These are phyloP conservation scores for Collybiopsis confluens DNA, from an alignment of 768 basidiomycete genomes.

Conservation along the genomic window DNA sequence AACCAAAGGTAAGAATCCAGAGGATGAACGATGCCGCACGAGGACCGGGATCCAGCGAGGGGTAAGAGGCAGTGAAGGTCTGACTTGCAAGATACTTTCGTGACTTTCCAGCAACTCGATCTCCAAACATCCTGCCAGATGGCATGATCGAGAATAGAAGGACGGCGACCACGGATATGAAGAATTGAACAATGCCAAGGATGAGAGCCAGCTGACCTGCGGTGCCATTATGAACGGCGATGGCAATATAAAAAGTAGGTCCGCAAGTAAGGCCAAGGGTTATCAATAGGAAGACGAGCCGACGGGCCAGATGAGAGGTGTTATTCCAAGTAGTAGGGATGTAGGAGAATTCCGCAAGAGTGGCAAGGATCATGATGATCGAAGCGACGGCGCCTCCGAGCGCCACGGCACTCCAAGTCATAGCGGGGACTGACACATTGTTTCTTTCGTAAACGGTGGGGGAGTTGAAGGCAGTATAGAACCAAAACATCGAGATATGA, in stretches of 20 bases:
- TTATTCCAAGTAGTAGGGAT: constrained; percentile 99
- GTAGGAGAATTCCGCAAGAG: constrained; percentile 92
- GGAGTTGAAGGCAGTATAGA: constrained; percentile 93
- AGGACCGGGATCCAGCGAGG: constrained; percentile 52
- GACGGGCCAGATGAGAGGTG: constrained; percentile 90
- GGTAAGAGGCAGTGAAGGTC: constrained; percentile 97
- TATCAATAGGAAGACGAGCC: constrained; percentile 83
- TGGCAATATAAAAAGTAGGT: constrained; percentile 92
- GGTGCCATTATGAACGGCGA: constrained; percentile 64
- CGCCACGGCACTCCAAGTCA: constrained; percentile 91
- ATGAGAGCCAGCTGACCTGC: constrained; percentile 79
- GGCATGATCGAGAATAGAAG: constrained; percentile 89
- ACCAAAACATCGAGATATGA: constrained; percentile 92
- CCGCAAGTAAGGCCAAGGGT: constrained; percentile 89
- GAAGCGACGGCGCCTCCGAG: constrained; percentile 96
- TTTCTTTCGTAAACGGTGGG: constrained; percentile 73
- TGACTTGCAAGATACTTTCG: constrained; percentile 98
- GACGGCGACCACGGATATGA: constrained; percentile 83
- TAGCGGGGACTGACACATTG: constrained; percentile 60
- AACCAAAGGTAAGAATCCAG: constrained; percentile 92
- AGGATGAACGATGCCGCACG: constrained; percentile 78
- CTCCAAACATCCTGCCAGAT: constrained; percentile 98
- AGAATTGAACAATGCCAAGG: constrained; percentile 95
- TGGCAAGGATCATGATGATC: constrained; percentile 92
- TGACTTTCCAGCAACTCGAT: constrained; percentile 91